Evolutionary conservation across 495 filamentous ascomycete genomes (phyloP).

Genomic region (Penicillium odoratum): DNA sequence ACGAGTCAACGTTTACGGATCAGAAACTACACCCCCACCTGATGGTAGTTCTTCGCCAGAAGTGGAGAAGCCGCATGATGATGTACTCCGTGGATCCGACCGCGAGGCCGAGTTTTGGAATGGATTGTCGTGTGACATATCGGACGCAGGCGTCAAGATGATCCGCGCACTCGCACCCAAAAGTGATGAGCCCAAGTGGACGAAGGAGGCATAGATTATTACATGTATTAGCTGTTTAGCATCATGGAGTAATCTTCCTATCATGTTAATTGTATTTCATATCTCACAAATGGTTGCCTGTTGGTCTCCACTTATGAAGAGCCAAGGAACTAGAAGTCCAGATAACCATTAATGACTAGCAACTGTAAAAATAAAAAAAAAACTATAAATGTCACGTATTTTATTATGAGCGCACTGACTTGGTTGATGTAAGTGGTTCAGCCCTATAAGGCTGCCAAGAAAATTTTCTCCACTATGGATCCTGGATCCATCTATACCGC

Average conservation of each 20-base stretch:
- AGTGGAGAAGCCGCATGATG: slow-evolving; percentile 22
- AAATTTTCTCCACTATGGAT: background rate
- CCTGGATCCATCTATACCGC: slow-evolving; percentile 1
- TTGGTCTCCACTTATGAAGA: background rate
- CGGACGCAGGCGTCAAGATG: slow-evolving; percentile 38
- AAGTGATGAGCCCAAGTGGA: slow-evolving; percentile 9
- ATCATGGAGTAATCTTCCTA: background rate
- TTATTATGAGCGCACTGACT: no score
- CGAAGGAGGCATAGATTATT: slow-evolving; percentile 19
- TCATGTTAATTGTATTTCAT: no score
- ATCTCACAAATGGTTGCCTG: background rate
- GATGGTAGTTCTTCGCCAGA: slow-evolving; percentile 21
- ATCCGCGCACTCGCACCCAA: slow-evolving; percentile 34
- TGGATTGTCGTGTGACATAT: slow-evolving; percentile 22
- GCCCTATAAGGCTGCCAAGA: slow-evolving; percentile 29
- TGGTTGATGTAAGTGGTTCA: slow-evolving; percentile 1
- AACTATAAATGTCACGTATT: no score
- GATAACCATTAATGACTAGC: no score
- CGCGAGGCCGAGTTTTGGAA: slow-evolving; percentile 40
- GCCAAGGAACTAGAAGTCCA: no score
- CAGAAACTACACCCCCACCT: slow-evolving; percentile 10
- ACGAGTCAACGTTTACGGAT: slow-evolving; percentile 37
- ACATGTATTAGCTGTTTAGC: background rate
- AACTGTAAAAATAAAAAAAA: no score
- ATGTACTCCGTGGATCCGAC: slow-evolving; percentile 29